Percentiles rank a stretch among this genome's conserved stretches.
Conservation (phyloP, 2,329 filamentous ascomycete genomes). For the Stemphylium beticola region DNA sequence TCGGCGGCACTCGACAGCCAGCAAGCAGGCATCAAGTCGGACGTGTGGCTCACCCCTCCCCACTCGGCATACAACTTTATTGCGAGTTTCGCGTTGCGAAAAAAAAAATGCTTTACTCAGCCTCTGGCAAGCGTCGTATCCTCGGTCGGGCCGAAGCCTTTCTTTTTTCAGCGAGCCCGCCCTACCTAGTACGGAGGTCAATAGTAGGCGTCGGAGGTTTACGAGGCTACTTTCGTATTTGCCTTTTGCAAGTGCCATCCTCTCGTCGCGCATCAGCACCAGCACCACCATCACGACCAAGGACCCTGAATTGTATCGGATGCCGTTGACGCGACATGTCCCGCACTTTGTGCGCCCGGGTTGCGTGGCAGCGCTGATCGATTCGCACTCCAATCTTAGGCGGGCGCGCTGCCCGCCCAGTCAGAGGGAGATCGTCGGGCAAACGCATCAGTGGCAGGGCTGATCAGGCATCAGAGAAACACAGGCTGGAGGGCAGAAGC, state of each 20-base stretch:
- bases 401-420: constrained; percentile 23
- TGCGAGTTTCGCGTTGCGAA: constrained; percentile 15
- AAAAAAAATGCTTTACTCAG: constrained; percentile 14
- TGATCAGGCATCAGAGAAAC: constrained; percentile 45
- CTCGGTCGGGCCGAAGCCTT: constrained; percentile 21
- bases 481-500: constrained; percentile 31
- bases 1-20: neutral
- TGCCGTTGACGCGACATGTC: constrained; percentile 7
- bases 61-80: constrained; percentile 7
- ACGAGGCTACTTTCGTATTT: too few relatives aligned
- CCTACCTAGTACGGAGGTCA: neutral
- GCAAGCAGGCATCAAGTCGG: neutral
- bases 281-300: too few relatives aligned
- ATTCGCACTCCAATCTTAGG: constrained; percentile 20
- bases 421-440: constrained; percentile 23
- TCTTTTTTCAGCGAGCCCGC: constrained; percentile 5
- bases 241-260: neutral
- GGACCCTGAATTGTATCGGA: neutral
- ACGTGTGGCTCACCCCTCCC: constrained; percentile 1
- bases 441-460: constrained; percentile 40
- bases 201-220: constrained; percentile 1
- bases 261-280: neutral
- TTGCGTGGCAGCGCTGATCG: constrained; percentile 30
- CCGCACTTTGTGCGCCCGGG: constrained; percentile 13
- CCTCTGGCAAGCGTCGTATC: constrained; percentile 20